phyloP scores from a whole-genome alignment of 176 grass and related monocot genomes.

The Lolium perenne region DNA sequence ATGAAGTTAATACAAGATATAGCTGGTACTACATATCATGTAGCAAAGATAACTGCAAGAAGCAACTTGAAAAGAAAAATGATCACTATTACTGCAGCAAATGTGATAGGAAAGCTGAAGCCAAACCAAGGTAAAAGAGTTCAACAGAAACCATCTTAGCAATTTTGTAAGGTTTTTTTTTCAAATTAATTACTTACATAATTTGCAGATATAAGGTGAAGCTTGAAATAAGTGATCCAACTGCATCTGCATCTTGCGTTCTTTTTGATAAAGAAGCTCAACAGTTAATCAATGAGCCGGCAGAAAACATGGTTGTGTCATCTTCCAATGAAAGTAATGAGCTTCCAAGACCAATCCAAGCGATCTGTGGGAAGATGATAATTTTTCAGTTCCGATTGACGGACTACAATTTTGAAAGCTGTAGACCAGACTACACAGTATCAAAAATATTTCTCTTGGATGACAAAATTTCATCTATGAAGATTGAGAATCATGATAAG shows the following conservation, averaged over 20 bases:
- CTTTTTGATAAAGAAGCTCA: background rate
- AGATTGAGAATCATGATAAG: background rate
- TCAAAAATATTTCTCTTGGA: background rate
- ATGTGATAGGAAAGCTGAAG: background rate
- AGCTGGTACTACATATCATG: slow-evolving; percentile 33
- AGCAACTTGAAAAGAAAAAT: background rate
- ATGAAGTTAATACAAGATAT: background rate
- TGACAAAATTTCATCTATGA: background rate
- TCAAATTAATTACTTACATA: too few relatives aligned
- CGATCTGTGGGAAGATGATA: background rate
- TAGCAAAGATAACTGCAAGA: slow-evolving; percentile 16
- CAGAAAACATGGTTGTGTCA: background rate
- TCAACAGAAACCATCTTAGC: background rate
- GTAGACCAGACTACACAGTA: slow-evolving; percentile 1
- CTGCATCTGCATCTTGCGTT: too few relatives aligned
- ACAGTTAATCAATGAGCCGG: background rate
- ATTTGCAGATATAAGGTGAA: too few relatives aligned
- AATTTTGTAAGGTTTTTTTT: too few relatives aligned
- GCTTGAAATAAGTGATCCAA: too few relatives aligned
- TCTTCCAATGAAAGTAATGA: background rate
- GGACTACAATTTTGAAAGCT: background rate
- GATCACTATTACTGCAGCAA: background rate
- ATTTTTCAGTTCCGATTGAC: slow-evolving; percentile 15
- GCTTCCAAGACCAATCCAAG: background rate
- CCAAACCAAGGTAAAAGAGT: background rate